phyloP scores from a whole-genome alignment of 495 filamentous ascomycete species.

The Penicillium arizonense region DNA sequence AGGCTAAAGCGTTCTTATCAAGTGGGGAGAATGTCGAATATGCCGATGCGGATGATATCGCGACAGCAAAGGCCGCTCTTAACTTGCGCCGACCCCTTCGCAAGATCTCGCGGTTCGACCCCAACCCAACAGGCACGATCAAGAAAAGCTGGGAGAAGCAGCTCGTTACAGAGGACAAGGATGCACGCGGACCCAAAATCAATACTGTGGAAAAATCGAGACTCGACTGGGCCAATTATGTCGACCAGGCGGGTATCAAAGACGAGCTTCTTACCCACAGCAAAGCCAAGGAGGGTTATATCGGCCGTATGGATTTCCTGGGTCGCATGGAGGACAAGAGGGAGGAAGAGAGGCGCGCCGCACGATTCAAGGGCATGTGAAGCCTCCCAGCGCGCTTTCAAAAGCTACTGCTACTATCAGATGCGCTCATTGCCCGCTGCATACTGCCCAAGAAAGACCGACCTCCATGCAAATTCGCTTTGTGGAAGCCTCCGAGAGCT shows the following conservation, averaged over 20 bases:
- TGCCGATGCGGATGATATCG: constrained; percentile 26
- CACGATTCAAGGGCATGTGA: constrained; percentile 56
- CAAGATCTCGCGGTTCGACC: constrained; percentile 80
- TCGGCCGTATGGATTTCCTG: constrained; percentile 86
- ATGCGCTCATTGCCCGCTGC: background rate
- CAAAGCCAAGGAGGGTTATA: constrained; percentile 79
- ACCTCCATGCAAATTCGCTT: background rate
- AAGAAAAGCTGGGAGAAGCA: constrained; percentile 53
- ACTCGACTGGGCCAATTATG: constrained; percentile 92
- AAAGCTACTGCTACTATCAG: background rate
- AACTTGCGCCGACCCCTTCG: constrained; percentile 64
- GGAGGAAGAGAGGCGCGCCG: constrained; percentile 71
- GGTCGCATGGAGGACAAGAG: constrained; percentile 71
- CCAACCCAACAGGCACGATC: constrained; percentile 51
- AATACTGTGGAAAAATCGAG: constrained; percentile 95
- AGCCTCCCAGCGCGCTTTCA: constrained; percentile 1
- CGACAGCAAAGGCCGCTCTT: constrained; percentile 11
- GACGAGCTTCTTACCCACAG: constrained; percentile 86
- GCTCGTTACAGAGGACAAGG: constrained; percentile 23
- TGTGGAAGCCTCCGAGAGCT: background rate
- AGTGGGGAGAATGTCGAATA: constrained; percentile 45
- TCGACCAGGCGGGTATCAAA: constrained; percentile 86
- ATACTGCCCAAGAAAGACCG: background rate
- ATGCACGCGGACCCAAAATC: constrained; percentile 72
- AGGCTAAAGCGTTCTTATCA: constrained; percentile 74